These are phyloP conservation scores for Hordeum pubiflorum DNA, from an alignment of 202 grass and related monocot species.

Conservation along the genomic window DNA sequence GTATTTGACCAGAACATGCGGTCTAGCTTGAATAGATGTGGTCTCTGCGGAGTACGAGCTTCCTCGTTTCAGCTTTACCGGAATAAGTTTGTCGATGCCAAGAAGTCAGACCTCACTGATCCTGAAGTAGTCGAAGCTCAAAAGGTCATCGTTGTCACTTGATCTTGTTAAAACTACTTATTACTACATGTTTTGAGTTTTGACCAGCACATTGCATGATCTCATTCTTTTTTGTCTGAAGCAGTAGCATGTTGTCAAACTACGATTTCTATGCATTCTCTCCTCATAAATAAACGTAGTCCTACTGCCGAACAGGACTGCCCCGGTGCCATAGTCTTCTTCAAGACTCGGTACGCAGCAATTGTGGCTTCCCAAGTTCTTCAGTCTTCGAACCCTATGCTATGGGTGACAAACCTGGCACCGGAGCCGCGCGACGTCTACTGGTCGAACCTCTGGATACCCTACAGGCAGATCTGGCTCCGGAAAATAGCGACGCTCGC, in stretches of 20 bases:
- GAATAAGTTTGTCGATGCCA: constrained; percentile 47
- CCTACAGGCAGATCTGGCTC: constrained; percentile 82
- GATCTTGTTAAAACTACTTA: background rate
- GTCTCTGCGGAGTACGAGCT: constrained; percentile 66
- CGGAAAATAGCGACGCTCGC: constrained; percentile 55
- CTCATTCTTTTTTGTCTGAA: background rate
- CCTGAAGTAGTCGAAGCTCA: constrained; percentile 50
- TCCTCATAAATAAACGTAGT: background rate
- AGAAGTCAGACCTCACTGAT: constrained; percentile 31
- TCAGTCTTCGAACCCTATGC: constrained; percentile 82
- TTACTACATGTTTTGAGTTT: background rate
- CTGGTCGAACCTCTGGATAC: constrained; percentile 87
- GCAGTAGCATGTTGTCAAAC: background rate
- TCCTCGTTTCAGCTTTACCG: constrained; percentile 57
- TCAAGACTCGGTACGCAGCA: constrained; percentile 93
- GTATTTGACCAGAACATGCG: constrained; percentile 41
- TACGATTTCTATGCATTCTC: background rate
- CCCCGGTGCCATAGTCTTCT: constrained; percentile 84
- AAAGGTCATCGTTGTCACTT: constrained; percentile 45
- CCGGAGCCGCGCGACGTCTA: constrained; percentile 83
- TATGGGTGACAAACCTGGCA: constrained; percentile 78
- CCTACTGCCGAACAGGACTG: constrained; percentile 50
- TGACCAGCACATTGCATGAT: background rate
- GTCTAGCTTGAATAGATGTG: constrained; percentile 61
- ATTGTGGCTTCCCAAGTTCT: constrained; percentile 63